Conservation (phyloP, 2,329 filamentous ascomycete genomes). For the Ophiostoma himal-ulmi region DNA sequence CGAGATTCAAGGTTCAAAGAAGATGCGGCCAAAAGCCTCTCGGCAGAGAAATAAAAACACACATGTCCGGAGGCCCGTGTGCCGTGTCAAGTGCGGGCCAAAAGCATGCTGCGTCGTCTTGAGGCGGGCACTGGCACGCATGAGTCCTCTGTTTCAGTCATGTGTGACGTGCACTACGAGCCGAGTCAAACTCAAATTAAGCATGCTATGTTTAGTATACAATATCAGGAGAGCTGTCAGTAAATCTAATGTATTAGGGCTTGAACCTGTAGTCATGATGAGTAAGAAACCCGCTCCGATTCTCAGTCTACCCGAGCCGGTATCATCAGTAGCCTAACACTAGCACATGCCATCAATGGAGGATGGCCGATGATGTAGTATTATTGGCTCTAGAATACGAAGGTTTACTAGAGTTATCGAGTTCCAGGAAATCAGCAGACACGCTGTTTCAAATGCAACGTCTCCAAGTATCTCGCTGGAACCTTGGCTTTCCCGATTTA, state of each 20-base stretch:
- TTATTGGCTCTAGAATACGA: not conserved
- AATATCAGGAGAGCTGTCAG: not conserved
- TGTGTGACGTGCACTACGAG: not conserved
- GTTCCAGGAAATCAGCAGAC: not conserved
- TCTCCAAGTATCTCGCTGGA: not conserved
- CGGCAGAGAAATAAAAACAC: not conserved
- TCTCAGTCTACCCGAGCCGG: not conserved
- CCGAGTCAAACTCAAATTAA: not conserved
- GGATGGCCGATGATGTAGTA: not conserved
- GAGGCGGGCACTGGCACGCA: not conserved
- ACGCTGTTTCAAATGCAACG: not conserved
- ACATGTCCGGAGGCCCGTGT: not conserved
- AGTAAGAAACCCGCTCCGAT: not conserved
- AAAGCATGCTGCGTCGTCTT: not conserved
- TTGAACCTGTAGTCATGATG: too few relatives aligned
- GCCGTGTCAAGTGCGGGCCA: not conserved
- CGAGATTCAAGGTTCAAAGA: not conserved
- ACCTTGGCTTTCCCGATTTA: not conserved
- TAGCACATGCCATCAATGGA: too few relatives aligned
- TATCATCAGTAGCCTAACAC: not conserved
- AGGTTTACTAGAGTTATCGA: too few relatives aligned
- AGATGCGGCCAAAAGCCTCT: constrained; percentile 24
- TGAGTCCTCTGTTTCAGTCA: not conserved
- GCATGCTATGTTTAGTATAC: not conserved
- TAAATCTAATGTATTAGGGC: too few relatives aligned